phyloP scores from a whole-genome alignment of 2,329 filamentous ascomycete genomes.

The Knufia fluminis region DNA sequence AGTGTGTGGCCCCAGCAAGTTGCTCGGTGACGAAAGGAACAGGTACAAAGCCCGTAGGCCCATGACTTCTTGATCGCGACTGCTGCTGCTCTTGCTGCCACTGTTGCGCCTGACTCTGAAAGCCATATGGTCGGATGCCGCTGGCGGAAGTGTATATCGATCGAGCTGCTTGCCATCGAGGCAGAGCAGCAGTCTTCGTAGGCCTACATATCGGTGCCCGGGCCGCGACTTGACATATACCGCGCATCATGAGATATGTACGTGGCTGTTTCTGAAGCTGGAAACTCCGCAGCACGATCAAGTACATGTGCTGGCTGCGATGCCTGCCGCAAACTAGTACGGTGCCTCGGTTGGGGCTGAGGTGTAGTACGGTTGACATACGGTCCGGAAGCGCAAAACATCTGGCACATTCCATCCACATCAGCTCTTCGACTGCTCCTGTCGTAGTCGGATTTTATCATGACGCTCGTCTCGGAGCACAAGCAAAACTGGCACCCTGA shows the following conservation, averaged over 20 bases:
- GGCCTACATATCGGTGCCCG: not conserved
- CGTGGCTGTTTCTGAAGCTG: not conserved
- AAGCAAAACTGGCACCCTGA: too few relatives aligned
- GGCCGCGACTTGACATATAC: not conserved
- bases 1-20: conserved; percentile 19
- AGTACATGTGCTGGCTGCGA: too few relatives aligned
- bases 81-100: not conserved
- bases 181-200: not conserved
- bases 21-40: conserved; percentile 20
- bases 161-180: not conserved
- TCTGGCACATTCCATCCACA: too few relatives aligned
- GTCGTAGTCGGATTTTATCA: too few relatives aligned
- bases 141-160: not conserved
- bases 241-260: conserved; percentile 5
- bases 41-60: conserved; percentile 16
- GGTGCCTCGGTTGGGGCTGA: too few relatives aligned
- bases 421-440: too few relatives aligned
- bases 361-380: too few relatives aligned
- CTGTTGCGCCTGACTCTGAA: not conserved
- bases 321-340: too few relatives aligned
- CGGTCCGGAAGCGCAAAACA: too few relatives aligned
- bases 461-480: too few relatives aligned
- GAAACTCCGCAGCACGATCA: not conserved
- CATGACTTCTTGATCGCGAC: not conserved
- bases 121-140: not conserved